phyloP scores from a whole-genome alignment of 495 filamentous ascomycete species.

The Sabuloglossum arenarium region DNA sequence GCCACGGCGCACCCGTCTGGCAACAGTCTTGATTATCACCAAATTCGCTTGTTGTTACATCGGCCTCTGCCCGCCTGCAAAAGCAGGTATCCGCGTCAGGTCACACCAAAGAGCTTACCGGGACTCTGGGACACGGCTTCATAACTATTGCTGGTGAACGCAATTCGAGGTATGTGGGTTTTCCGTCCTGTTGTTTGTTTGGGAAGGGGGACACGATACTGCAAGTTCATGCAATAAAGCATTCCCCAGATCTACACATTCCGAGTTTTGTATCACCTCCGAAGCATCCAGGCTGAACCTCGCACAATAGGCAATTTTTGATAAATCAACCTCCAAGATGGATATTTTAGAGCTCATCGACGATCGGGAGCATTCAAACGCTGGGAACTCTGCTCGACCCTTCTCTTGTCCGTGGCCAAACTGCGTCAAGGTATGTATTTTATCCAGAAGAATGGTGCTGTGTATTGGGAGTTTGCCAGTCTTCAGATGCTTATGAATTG shows the following conservation, averaged over 20 bases:
- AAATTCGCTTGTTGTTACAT: not conserved
- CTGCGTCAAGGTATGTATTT: constrained; percentile 14
- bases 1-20: not conserved
- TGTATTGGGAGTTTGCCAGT: not conserved
- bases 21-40: not conserved
- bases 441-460: too few relatives aligned
- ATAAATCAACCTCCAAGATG: constrained; percentile 7
- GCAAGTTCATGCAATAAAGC: not conserved
- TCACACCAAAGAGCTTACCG: not conserved
- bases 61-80: not conserved
- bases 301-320: not conserved
- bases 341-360: constrained; percentile 19
- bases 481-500: not conserved
- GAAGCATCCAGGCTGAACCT: not conserved
- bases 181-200: not conserved
- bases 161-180: not conserved
- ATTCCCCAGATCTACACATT: not conserved
- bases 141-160: not conserved
- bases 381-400: constrained; percentile 13
- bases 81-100: not conserved
- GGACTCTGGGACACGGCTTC: not conserved
- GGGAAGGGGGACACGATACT: not conserved
- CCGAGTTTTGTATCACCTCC: not conserved
- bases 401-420: constrained; percentile 14
- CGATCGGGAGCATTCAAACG: constrained; percentile 16